Conservation (phyloP, 371 early-diverging fungal genomes). For the Funneliformis caledonium region DNA sequence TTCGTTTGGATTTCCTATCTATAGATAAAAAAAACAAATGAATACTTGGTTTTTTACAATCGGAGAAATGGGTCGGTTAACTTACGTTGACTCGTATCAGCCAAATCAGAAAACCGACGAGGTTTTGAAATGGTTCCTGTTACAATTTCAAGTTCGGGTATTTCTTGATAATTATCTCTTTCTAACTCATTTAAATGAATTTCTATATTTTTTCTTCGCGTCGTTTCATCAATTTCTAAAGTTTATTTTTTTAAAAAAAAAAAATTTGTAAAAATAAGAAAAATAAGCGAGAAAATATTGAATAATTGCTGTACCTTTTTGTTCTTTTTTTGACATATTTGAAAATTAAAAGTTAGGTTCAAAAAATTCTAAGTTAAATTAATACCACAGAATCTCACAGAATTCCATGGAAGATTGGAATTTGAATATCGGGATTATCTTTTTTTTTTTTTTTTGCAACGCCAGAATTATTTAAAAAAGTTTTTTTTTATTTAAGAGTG, state of each 20-base stretch:
- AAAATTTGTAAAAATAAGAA: too few species aligned
- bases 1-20: slow-evolving; percentile 34
- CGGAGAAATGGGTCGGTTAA: not conserved
- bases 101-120: slow-evolving; percentile 13
- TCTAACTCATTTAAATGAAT: slow-evolving; percentile 39
- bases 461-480: too few species aligned
- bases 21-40: not conserved
- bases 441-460: too few species aligned
- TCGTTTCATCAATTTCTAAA: slow-evolving; percentile 18
- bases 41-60: not conserved
- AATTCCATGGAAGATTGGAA: too few species aligned
- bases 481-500: too few species aligned
- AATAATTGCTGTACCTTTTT: too few species aligned
- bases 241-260: not conserved
- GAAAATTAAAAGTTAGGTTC: too few species aligned
- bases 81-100: slow-evolving; percentile 23
- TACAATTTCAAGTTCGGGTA: slow-evolving; percentile 30
- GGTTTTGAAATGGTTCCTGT: slow-evolving; percentile 30
- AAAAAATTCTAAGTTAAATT: too few species aligned
- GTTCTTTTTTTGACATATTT: too few species aligned
- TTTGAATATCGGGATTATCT: too few species aligned
- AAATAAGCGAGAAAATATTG: too few species aligned
- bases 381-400: too few species aligned
- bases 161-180: slow-evolving; percentile 40
- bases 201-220: slow-evolving; percentile 30